phyloP scores from a whole-genome alignment of 2,329 filamentous ascomycete species.

The Aspergillaceae sp. region DNA sequence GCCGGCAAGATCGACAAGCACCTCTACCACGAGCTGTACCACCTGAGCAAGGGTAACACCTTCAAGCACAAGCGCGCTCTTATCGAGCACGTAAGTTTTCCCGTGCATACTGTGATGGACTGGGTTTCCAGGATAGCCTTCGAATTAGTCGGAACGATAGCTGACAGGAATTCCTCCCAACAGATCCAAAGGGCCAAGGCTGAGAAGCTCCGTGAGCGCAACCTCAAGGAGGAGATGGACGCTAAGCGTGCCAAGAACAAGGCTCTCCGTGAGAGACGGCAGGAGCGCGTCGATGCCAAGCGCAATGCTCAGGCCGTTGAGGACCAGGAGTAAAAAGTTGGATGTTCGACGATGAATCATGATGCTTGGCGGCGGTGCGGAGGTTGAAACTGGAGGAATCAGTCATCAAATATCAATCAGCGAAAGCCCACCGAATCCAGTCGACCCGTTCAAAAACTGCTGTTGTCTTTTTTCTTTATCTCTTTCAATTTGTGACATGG shows the following conservation, averaged over 20 bases:
- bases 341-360: constrained; percentile 2
- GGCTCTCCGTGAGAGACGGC: constrained; percentile 97
- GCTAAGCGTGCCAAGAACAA: constrained; percentile 99
- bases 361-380: constrained; percentile 30
- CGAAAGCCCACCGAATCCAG: constrained; percentile 15
- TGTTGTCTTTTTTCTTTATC: constrained; percentile 11
- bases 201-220: constrained; percentile 92
- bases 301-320: constrained; percentile 74
- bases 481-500: constrained; percentile 7
- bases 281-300: constrained; percentile 87
- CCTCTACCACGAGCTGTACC: constrained; percentile 99
- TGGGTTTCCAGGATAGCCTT: background rate
- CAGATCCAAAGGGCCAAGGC: constrained; percentile 99
- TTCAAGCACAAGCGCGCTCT: constrained; percentile 99
- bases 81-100: constrained; percentile 87
- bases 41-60: constrained; percentile 99
- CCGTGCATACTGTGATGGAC: constrained; percentile 1
- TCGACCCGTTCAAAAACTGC: constrained; percentile 11
- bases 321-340: constrained; percentile 41
- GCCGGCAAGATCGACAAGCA: constrained; percentile 99
- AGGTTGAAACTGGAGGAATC: constrained; percentile 24
- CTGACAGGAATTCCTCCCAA: constrained; percentile 13
- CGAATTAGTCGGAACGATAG: background rate
- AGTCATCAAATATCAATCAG: constrained; percentile 10
- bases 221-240: constrained; percentile 99